Percentiles rank a stretch among this genome's conserved stretches.
Conservation (phyloP, 805 yeast genomes). For the Schizosaccharomyces octosporus region DNA sequence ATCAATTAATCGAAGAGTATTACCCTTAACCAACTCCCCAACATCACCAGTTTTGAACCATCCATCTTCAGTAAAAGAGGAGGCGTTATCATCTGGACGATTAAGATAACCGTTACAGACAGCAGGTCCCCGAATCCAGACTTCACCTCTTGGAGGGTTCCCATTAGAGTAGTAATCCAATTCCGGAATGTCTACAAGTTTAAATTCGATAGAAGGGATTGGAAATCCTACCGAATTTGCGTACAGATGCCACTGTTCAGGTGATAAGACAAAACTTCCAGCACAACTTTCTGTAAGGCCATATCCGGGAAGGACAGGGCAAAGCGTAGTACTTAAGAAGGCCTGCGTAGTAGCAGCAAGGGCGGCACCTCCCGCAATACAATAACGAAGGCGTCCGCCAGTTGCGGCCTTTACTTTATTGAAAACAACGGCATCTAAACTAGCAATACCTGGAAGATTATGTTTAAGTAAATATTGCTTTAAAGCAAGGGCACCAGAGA, state of each 20-base stretch:
- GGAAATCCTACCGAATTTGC: conserved; percentile 61
- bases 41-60: conserved; percentile 97
- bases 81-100: conserved; percentile 57
- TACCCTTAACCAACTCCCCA: conserved; percentile 70
- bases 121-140: conserved; percentile 51
- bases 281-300: conserved; percentile 95
- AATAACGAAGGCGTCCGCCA: conserved; percentile 57
- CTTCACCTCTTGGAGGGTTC: conserved; percentile 79
- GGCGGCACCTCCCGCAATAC: conserved; percentile 85
- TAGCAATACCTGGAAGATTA: conserved; percentile 46
- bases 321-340: conserved; percentile 49
- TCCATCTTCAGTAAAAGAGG: conserved; percentile 57
- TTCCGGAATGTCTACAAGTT: conserved; percentile 73
- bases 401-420: conserved; percentile 80
- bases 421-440: conserved; percentile 66
- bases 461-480: conserved; percentile 38
- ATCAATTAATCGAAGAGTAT: conserved; percentile 65
- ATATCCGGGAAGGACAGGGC: conserved; percentile 81
- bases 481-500: conserved; percentile 69
- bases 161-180: conserved; percentile 79
- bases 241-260: conserved; percentile 40
- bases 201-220: conserved; percentile 61
- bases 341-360: conserved; percentile 56
- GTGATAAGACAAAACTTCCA: conserved; percentile 47
- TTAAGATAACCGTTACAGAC: conserved; percentile 58